phyloP scores from a whole-genome alignment of 106 monocot genomes.

The Dioscorea zingiberensis region DNA sequence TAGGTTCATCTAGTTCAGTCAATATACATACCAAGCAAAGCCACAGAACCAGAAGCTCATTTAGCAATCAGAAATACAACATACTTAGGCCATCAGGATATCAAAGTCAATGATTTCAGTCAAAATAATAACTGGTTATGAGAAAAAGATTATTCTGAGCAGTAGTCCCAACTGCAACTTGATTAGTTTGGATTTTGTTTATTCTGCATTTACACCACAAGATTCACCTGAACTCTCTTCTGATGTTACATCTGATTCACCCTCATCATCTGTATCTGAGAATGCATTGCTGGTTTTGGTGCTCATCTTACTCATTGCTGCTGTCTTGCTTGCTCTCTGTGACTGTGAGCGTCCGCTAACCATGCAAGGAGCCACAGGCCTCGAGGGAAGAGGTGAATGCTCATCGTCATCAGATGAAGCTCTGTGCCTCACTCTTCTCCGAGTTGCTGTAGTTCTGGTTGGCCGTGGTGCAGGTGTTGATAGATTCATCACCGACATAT shows the following conservation, averaged over 20 bases:
- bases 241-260: constrained; percentile 53
- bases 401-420: constrained; percentile 17
- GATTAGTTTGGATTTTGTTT: too few relatives aligned
- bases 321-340: constrained; percentile 81
- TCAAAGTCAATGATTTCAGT: too few relatives aligned
- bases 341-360: constrained; percentile 39
- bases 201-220: constrained; percentile 8
- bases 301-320: constrained; percentile 69
- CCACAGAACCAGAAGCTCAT: too few relatives aligned
- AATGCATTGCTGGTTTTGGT: constrained; percentile 5
- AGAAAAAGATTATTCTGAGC: too few relatives aligned
- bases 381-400: constrained; percentile 7
- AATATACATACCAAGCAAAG: too few relatives aligned
- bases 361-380: constrained; percentile 27
- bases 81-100: too few relatives aligned
- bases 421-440: constrained; percentile 35
- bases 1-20: too few relatives aligned
- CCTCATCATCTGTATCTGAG: constrained; percentile 32
- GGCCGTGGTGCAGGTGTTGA: constrained; percentile 52
- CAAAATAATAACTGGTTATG: too few relatives aligned
- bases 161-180: too few relatives aligned
- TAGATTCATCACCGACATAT: constrained; percentile 21
- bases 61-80: too few relatives aligned
- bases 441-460: constrained; percentile 33
- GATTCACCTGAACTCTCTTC: constrained; percentile 42